Conservation (phyloP, 805 yeast species). For the Ogataea kodamae region DNA sequence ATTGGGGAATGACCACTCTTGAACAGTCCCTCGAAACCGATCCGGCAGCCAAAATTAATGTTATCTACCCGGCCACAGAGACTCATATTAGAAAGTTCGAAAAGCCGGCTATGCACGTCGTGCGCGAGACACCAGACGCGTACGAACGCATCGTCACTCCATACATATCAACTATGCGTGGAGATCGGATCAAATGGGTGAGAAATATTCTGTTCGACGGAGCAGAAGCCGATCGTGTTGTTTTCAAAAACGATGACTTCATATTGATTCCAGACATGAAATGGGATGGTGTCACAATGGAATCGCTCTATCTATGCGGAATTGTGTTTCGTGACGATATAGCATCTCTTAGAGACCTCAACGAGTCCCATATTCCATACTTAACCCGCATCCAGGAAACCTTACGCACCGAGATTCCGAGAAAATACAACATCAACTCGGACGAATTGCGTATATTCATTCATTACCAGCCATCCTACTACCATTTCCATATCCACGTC, state of each 20-base stretch:
- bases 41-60: slow-evolving; percentile 68
- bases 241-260: slow-evolving; percentile 64
- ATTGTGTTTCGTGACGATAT: slow-evolving; percentile 70
- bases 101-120: slow-evolving; percentile 54
- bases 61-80: slow-evolving; percentile 87
- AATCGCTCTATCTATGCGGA: slow-evolving; percentile 71
- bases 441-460: slow-evolving; percentile 73
- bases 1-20: slow-evolving; percentile 67
- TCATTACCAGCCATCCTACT: slow-evolving; percentile 95
- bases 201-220: slow-evolving; percentile 76
- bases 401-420: slow-evolving; percentile 46
- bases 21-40: slow-evolving; percentile 40
- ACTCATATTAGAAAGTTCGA: slow-evolving; percentile 76
- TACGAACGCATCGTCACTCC: slow-evolving; percentile 65
- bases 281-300: slow-evolving; percentile 79
- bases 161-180: slow-evolving; percentile 70
- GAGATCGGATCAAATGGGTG: slow-evolving; percentile 86
- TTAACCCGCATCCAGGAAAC: slow-evolving; percentile 45
- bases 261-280: slow-evolving; percentile 91
- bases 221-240: slow-evolving; percentile 79
- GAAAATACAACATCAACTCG: slow-evolving; percentile 42
- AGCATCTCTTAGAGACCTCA: slow-evolving; percentile 72
- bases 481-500: slow-evolving; percentile 91
- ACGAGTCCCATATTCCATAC: slow-evolving; percentile 53
- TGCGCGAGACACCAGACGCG: slow-evolving; percentile 77